These are phyloP conservation scores for Carpinus fangiana DNA, from an alignment of 306 rosid species.

Conservation along the genomic window DNA sequence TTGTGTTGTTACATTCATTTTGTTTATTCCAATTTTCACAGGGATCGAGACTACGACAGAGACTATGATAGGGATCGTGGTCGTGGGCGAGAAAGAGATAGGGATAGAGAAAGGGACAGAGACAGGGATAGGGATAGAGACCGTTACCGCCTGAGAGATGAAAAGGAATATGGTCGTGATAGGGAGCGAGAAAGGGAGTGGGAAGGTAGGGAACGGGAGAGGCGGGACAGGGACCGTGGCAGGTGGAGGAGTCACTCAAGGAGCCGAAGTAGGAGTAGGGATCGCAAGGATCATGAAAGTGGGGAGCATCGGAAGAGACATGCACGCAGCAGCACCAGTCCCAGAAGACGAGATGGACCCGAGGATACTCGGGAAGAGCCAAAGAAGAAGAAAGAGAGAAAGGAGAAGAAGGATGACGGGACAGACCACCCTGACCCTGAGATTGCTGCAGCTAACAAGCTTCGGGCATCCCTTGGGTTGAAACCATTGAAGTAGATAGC, in stretches of 20 bases:
- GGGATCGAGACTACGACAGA: constrained; percentile 88
- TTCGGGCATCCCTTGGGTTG: constrained; percentile 83
- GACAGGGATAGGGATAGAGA: constrained; percentile 67
- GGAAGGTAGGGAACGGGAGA: constrained; percentile 87
- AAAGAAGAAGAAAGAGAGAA: constrained; percentile 62
- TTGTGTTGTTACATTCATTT: constrained; percentile 10
- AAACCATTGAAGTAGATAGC: constrained; percentile 61
- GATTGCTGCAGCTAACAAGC: constrained; percentile 76
- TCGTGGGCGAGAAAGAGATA: constrained; percentile 66
- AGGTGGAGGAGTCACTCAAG: constrained; percentile 84
- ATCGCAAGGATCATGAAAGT: constrained; percentile 67
- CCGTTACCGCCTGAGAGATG: constrained; percentile 58
- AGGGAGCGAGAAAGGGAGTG: constrained; percentile 53
- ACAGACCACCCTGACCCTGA: constrained; percentile 87
- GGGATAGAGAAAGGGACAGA: constrained; percentile 35
- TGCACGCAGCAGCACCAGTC: constrained; percentile 60
- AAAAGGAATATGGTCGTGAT: constrained; percentile 68
- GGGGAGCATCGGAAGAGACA: constrained; percentile 80
- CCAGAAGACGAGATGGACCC: constrained; percentile 71
- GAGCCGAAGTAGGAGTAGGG: constrained; percentile 87
- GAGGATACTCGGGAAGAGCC: constrained; percentile 69
- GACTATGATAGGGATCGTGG: constrained; percentile 81
- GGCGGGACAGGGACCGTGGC: constrained; percentile 91
- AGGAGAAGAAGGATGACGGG: constrained; percentile 72
- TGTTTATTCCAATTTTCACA: constrained; percentile 30